phyloP scores from a whole-genome alignment of 345 rosid genomes.

The Hevea brasiliensis region DNA sequence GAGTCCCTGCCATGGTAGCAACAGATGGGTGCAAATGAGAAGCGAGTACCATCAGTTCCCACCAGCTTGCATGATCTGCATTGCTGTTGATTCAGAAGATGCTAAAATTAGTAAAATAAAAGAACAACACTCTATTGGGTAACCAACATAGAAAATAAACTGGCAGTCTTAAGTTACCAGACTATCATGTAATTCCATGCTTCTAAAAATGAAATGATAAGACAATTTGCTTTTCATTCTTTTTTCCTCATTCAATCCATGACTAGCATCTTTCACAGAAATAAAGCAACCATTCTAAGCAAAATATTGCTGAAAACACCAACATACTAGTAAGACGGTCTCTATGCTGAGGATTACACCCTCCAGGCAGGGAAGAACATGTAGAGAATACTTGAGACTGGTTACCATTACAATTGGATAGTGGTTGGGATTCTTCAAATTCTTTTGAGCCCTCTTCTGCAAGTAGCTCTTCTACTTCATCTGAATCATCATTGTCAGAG shows the following conservation, averaged over 20 bases:
- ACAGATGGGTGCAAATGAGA: conserved; percentile 92
- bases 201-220: neutral
- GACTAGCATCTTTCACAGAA: neutral
- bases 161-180: neutral
- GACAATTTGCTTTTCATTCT: neutral
- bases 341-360: conserved; percentile 88
- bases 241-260: neutral
- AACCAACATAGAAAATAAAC: neutral
- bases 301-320: neutral
- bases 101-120: too few species aligned
- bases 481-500: conserved; percentile 9
- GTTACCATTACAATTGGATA: conserved; percentile 26
- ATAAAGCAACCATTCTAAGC: neutral
- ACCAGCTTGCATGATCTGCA: conserved; percentile 84
- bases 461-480: conserved; percentile 27
- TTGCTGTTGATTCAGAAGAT: conserved; percentile 48
- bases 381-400: conserved; percentile 35
- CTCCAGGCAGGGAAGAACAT: conserved; percentile 61
- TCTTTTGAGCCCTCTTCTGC: conserved; percentile 32
- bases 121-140: neutral
- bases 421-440: conserved; percentile 25
- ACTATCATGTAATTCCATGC: neutral
- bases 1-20: conserved; percentile 94
- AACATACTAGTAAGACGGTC: conserved; percentile 88
- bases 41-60: conserved; percentile 88